These are phyloP conservation scores for Barnettozyma botsteinii DNA, from an alignment of 805 yeast species.

Conservation along the genomic window DNA sequence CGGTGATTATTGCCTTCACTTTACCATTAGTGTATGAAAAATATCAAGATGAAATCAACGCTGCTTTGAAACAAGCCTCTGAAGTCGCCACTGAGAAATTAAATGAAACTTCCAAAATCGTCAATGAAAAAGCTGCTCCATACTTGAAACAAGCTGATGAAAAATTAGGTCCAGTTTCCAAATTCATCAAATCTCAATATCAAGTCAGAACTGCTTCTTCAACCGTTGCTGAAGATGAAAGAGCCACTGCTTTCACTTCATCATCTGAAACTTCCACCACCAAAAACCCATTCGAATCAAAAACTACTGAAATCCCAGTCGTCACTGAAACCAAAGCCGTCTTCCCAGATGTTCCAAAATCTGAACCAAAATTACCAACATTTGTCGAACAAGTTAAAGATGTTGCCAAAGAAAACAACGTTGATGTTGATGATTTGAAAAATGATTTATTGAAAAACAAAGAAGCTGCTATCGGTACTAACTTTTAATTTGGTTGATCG, in stretches of 20 bases:
- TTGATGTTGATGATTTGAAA: slow-evolving; percentile 29
- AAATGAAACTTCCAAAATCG: slow-evolving; percentile 37
- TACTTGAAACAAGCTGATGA: slow-evolving; percentile 49
- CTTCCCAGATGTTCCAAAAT: slow-evolving; percentile 5
- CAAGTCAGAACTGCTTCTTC: slow-evolving; percentile 64
- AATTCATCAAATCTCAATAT: slow-evolving; percentile 48
- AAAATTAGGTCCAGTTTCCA: slow-evolving; percentile 63
- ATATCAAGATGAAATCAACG: slow-evolving; percentile 74
- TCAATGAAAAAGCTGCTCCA: slow-evolving; percentile 55
- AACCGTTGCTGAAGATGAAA: slow-evolving; percentile 39
- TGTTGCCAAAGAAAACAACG: slow-evolving; percentile 9
- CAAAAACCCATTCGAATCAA: slow-evolving; percentile 24
- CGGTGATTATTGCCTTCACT: slow-evolving; percentile 61
- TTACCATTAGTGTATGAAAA: slow-evolving; percentile 68
- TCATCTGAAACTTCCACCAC: slow-evolving; percentile 20
- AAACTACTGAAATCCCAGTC: slow-evolving; percentile 12
- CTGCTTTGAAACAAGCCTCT: slow-evolving; percentile 43
- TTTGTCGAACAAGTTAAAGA: slow-evolving; percentile 18
- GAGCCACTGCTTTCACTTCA: slow-evolving; percentile 26
- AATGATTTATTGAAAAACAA: slow-evolving; percentile 28
- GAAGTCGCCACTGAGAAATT: slow-evolving; percentile 47
- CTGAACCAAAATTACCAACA: slow-evolving; percentile 27
- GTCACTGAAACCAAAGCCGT: slow-evolving; percentile 19
- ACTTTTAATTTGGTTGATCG: slow-evolving; percentile 1
- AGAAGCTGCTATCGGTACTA: slow-evolving; percentile 17